Evolutionary conservation across 352 stramenopile genomes (phyloP).

Genomic region (Phytophthora podocarpi): DNA sequence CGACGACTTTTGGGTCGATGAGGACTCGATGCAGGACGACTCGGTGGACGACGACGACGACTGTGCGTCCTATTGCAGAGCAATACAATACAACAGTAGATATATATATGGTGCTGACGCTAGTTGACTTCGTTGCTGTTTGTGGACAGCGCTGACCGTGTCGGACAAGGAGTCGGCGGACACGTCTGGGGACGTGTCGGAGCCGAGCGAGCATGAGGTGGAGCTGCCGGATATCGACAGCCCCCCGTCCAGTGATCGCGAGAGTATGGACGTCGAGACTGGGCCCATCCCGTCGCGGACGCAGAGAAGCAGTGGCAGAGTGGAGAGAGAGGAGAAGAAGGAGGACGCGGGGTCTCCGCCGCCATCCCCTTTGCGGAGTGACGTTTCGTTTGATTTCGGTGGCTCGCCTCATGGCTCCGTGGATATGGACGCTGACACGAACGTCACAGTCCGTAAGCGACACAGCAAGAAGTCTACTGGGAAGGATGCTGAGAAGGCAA

Average conservation of each 20-base stretch:
- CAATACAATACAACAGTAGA: neutral
- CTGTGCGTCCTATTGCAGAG: constrained; percentile 16
- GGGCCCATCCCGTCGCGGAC: constrained; percentile 31
- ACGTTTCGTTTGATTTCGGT: constrained; percentile 52
- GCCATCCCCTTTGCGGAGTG: constrained; percentile 28
- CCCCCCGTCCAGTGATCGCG: constrained; percentile 36
- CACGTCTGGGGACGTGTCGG: constrained; percentile 48
- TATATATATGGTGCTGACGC: neutral
- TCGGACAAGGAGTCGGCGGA: constrained; percentile 53
- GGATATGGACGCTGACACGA: constrained; percentile 28
- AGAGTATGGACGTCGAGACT: constrained; percentile 40
- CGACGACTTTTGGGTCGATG: constrained; percentile 87
- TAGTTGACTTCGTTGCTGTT: constrained; percentile 4
- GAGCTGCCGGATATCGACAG: constrained; percentile 44
- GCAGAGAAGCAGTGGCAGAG: constrained; percentile 25
- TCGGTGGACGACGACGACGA: constrained; percentile 42
- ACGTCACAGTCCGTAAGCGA: constrained; percentile 33
- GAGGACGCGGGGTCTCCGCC: constrained; percentile 3
- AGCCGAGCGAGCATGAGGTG: constrained; percentile 54
- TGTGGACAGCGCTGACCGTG: constrained; percentile 32
- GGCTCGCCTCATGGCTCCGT: constrained; percentile 37
- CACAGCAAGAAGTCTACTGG: constrained; percentile 23
- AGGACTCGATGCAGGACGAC: constrained; percentile 46
- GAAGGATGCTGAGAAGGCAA: constrained; percentile 23
- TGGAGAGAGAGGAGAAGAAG: constrained; percentile 27